Evolutionary conservation across 208 protist species (phyloP).

Genomic region (Willaertia magna): DNA sequence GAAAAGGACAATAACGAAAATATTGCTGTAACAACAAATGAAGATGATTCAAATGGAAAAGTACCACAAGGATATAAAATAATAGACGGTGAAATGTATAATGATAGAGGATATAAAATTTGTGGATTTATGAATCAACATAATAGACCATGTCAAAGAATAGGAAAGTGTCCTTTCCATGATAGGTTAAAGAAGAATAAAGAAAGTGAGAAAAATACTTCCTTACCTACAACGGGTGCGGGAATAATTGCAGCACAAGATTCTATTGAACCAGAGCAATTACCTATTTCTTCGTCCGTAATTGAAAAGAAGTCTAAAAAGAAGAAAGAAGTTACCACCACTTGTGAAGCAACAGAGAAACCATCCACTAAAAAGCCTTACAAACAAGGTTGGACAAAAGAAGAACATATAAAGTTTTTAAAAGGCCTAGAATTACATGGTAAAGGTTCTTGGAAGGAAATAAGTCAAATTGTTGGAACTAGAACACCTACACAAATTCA

Average conservation of each 20-base stretch:
- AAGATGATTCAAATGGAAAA: not conserved
- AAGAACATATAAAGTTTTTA: conserved; percentile 28
- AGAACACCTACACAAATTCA: conserved; percentile 32
- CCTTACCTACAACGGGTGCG: not conserved
- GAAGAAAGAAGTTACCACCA: not conserved
- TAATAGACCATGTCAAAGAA: conserved; percentile 10
- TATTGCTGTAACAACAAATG: too few relatives aligned
- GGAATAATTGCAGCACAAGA: not conserved
- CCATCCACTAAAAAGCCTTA: not conserved
- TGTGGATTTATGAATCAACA: conserved; percentile 11
- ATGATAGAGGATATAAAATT: not conserved
- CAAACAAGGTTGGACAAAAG: conserved; percentile 30
- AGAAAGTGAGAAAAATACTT: too few relatives aligned
- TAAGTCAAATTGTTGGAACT: conserved; percentile 18
- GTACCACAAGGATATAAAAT: not conserved
- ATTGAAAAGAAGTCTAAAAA: not conserved
- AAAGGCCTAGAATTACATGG: conserved; percentile 24
- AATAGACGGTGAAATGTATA: not conserved
- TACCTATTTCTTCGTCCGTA: not conserved
- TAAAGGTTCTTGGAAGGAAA: conserved; percentile 29
- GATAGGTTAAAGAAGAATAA: not conserved
- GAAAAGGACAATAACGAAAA: too few relatives aligned
- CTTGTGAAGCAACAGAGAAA: not conserved
- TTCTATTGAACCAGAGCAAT: not conserved
- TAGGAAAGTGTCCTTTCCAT: conserved; percentile 7